Conservation (phyloP, 2,329 filamentous ascomycete species). For the Clonostachys solani region DNA sequence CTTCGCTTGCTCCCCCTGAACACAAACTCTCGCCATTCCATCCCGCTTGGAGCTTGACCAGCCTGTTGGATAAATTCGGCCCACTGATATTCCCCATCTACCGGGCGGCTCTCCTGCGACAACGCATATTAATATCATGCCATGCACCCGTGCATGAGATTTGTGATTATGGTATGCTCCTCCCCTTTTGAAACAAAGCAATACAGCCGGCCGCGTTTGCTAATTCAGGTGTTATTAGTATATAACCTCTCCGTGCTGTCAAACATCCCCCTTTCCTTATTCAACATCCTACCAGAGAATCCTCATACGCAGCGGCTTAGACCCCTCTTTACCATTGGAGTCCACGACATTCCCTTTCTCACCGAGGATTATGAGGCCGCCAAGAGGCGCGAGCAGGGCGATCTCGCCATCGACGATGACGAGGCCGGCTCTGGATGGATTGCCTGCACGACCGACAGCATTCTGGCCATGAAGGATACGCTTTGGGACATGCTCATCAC, state of each 20-base stretch:
- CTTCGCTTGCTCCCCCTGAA: conserved; percentile 51
- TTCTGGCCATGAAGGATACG: conserved; percentile 78
- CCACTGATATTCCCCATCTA: conserved; percentile 90
- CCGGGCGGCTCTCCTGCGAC: conserved; percentile 78
- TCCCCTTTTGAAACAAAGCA: no score
- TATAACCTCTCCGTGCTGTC: conserved; percentile 93
- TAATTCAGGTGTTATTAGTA: conserved; percentile 46
- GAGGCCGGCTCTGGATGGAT: conserved; percentile 70
- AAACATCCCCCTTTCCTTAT: conserved; percentile 74
- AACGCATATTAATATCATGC: conserved; percentile 82
- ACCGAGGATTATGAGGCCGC: conserved; percentile 52
- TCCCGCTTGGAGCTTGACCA: conserved; percentile 77
- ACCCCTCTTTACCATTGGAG: conserved; percentile 87
- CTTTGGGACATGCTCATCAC: conserved; percentile 90
- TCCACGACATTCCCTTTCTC: conserved; percentile 85
- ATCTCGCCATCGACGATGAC: conserved; percentile 21
- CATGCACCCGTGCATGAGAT: conserved; percentile 79
- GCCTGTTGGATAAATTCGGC: conserved; percentile 78
- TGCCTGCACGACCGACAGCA: conserved; percentile 92
- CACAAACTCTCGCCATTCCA: conserved; percentile 74
- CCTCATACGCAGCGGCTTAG: conserved; percentile 63
- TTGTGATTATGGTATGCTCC: conserved; percentile 78
- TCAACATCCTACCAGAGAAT: conserved; percentile 61
- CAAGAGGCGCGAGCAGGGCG: conserved; percentile 26
- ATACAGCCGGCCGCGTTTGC: not conserved